Base-by-base conservation (phyloP, 139 green algal genomes). In the Marvania coccoides region DNA sequence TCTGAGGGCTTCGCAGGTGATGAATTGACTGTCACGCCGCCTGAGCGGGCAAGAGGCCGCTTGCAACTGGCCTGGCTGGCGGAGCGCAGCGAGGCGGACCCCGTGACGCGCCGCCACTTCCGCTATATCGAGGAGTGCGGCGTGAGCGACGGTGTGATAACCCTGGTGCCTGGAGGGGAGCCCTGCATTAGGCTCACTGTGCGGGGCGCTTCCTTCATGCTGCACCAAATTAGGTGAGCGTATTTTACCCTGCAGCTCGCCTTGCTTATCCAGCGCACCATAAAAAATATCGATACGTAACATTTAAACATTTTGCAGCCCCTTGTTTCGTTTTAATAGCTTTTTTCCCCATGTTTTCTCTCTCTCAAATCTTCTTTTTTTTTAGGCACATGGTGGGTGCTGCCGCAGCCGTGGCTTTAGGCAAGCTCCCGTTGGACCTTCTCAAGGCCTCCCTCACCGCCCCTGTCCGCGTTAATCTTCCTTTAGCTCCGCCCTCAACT, bases 361-460 rank as follows among this genome's bases (percentile, higher is more conserved):
- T 12, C 9, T 46, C 38, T 12, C 38, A 70, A 87, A 47, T 79
- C n/a, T n/a, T n/a, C n/a, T n/a, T n/a, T n/a, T 84, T 61, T 86
- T 90, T 14, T 59, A 45, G 87, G 0, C 72, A 90, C 69, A 92
- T 94, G 88, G 79, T 95, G 40, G 88, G 82, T 7, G 63, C 77
- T 6, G 88, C 83, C 30, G 77, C 88, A 34, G 73, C 77, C 4
- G 82, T 90, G 19, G 83, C 80, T 19, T 69, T 75, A 1, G 81
- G 81, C 29, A 31, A 68, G 37, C 46, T 95, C 8, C 78, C 83
- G 2, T 26, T 82, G 31, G 81, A 78, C n/a, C 70, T 88, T 47
- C 58, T 94, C n/a, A 42, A 72, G 15, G 81, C 84, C 15, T 81
- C 77, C 0, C 62, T 95, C 42, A 60, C 70, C n/a, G 71, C 68